Percentiles rank a stretch among this genome's conserved stretches.
phyloP scores from a whole-genome alignment of 2,329 filamentous ascomycete species.

The Ophiosphaerella korrae region DNA sequence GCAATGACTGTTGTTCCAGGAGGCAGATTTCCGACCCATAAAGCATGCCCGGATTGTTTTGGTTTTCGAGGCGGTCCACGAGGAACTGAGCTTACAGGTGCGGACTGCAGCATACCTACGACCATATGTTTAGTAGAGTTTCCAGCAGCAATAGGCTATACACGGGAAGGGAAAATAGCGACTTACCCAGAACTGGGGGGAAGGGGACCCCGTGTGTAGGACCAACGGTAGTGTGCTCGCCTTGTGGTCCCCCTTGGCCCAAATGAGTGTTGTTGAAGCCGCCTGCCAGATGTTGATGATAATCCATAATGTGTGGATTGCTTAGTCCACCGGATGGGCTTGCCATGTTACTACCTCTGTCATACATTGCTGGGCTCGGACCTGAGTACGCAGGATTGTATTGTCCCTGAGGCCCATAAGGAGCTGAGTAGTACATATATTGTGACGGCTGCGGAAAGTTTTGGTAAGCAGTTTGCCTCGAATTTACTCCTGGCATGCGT shows the following conservation, averaged over 20 bases:
- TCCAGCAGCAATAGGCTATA: not conserved
- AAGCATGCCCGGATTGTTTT: constrained; percentile 77
- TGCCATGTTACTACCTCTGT: constrained; percentile 35
- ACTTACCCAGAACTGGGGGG: constrained; percentile 28
- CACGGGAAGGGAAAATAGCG: not conserved
- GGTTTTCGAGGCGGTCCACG: constrained; percentile 70
- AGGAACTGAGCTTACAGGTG: constrained; percentile 48
- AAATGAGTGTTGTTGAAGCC: constrained; percentile 21
- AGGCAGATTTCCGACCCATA: constrained; percentile 95
- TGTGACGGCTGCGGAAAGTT: constrained; percentile 38
- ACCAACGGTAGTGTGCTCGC: constrained; percentile 21
- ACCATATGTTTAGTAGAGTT: not conserved
- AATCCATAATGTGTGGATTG: constrained; percentile 25
- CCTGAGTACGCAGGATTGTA: constrained; percentile 32
- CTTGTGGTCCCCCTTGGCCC: constrained; percentile 14
- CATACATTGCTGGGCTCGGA: constrained; percentile 35
- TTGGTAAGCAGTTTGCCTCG: constrained; percentile 36
- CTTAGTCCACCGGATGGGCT: constrained; percentile 21
- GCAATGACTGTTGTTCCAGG: constrained; percentile 80
- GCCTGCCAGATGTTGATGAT: constrained; percentile 25
- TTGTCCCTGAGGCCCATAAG: constrained; percentile 38
- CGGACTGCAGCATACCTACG: constrained; percentile 27
- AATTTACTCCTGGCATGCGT: constrained; percentile 25
- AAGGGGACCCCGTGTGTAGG: constrained; percentile 23
- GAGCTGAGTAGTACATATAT: constrained; percentile 43